Evolutionary conservation across 345 rosid species (phyloP).

Genomic region (Arabidopsis thaliana): TAIR10.1 NC_003070.9:5836001-5836500

Average conservation of each 20-base stretch:
- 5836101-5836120: conserved; percentile 42
- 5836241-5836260: too few species aligned
- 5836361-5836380: background rate
- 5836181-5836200: background rate
- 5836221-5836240: too few species aligned
- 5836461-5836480: conserved; percentile 1
- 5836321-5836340: too few species aligned
- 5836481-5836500: conserved; percentile 1
- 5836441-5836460: background rate
- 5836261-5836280: too few species aligned
- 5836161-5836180: conserved; percentile 27
- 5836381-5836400: conserved; percentile 8
- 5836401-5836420: background rate
- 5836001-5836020: conserved; percentile 46
- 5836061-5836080: conserved; percentile 47
- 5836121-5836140: conserved; percentile 34
- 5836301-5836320: too few species aligned
- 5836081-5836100: conserved; percentile 39
- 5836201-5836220: too few species aligned
- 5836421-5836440: conserved; percentile 17
- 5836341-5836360: too few species aligned
- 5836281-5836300: too few species aligned
- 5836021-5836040: conserved; percentile 16
- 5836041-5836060: conserved; percentile 47
- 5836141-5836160: conserved; percentile 28